Evolutionary conservation across 805 yeast species (phyloP).

Genomic region (Wickerhamomyces tratensis): DNA sequence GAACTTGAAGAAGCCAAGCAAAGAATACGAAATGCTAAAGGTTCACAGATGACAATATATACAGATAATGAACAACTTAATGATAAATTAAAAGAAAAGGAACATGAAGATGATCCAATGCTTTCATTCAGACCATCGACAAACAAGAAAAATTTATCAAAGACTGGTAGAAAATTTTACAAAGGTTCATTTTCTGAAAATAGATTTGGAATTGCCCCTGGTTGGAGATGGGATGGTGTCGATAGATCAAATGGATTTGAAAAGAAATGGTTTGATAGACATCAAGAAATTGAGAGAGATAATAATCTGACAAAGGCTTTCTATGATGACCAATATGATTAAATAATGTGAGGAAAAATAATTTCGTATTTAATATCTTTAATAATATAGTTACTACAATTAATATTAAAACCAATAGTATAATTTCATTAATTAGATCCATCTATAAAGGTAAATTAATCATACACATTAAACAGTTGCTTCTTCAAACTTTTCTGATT

Average conservation of each 20-base stretch:
- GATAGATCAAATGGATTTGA: conserved; percentile 89
- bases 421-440: not conserved
- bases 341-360: no score
- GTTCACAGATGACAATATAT: conserved; percentile 19
- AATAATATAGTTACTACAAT: no score
- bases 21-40: conserved; percentile 17
- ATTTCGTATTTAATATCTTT: no score
- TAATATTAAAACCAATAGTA: no score
- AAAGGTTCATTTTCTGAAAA: conserved; percentile 50
- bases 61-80: conserved; percentile 31
- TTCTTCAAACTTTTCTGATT: no score
- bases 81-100: conserved; percentile 19
- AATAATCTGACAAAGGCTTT: conserved; percentile 11
- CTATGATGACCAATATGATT: conserved; percentile 9
- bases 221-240: conserved; percentile 86
- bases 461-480: not conserved
- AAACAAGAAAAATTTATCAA: conserved; percentile 15
- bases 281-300: conserved; percentile 24
- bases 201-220: conserved; percentile 70
- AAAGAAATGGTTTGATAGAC: conserved; percentile 40
- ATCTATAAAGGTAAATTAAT: not conserved
- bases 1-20: conserved; percentile 26
- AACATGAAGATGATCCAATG: conserved; percentile 59
- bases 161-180: conserved; percentile 47
- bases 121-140: conserved; percentile 29